Base-by-base conservation (phyloP, 2,329 filamentous ascomycete species). In the Xylaria polymorpha region DNA sequence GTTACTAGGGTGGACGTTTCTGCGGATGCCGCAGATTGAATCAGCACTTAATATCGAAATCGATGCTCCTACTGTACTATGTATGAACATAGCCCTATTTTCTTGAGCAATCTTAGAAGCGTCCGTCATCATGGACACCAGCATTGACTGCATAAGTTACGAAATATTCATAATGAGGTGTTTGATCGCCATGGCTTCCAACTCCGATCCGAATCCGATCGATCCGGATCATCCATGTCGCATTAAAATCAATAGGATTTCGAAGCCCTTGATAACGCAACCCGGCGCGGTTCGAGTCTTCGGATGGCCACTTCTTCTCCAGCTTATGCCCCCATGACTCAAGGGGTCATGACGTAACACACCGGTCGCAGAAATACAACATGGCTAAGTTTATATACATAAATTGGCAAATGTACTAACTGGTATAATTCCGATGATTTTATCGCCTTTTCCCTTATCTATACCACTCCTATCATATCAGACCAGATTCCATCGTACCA, bases 21-120 rank as follows among this genome's bases (percentile, higher is more conserved):
- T 51, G 59, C 59, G 59, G n/a, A 61, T 50, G 8, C 44, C 59
- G 59, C 59, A 61, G 20, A 61, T 50, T 61, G 29, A 20, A 8
- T 50, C 22, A 20, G 12, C 8, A 44, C 32, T 20, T 14, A 53
- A 58, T 43, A 37, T 37, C n/a, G 14, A 39, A 22, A 22, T 39
- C 9, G n/a, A 37, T 10, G 29, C 8, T 20, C 37, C 9, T 37
- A 5, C 35, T 22, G 3, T 44, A 20, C 18, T 46, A 41, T 29
- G 4, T 46, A 41, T 29, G 2, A 50, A 8, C 46, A 50, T 29
- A 14, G 14, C 20, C 10, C 22, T 15, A 9, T 29, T 50, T 29
- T 12, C 22, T 50, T 14, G 12, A 50, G 20, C 37, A 4, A 41
- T 41, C 12, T 1, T 41, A 48, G n/a, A 22, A 48, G 35, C 35